Evolutionary conservation across 108 stramenopile species (phyloP).

Genomic region (Chaetoceros tenuissimus): DNA sequence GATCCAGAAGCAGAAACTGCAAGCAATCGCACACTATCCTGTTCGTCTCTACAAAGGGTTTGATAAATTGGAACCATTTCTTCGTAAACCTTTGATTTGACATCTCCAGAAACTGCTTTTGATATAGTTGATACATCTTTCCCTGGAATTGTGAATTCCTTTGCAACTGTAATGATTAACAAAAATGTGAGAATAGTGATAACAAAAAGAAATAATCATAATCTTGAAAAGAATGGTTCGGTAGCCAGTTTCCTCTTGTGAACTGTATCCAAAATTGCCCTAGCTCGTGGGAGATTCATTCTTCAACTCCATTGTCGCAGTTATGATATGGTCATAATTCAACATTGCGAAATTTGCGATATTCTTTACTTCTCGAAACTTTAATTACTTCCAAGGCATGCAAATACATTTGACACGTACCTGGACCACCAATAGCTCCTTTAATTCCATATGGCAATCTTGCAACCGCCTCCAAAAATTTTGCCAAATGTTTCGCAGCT

Average conservation of each 20-base stretch:
- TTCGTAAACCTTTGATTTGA: neutral
- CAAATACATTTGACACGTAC: too few relatives aligned
- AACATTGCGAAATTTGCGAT: too few relatives aligned
- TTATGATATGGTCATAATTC: too few relatives aligned
- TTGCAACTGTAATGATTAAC: too few relatives aligned
- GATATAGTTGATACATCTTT: neutral
- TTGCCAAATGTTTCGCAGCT: conserved; percentile 74
- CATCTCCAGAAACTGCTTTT: neutral
- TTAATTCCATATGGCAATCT: conserved; percentile 18
- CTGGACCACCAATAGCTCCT: neutral
- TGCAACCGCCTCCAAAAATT: conserved; percentile 36
- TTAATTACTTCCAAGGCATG: conserved; percentile 21
- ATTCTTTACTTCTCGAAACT: too few relatives aligned
- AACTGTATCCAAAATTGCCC: too few relatives aligned
- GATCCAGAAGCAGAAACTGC: conserved; percentile 67
- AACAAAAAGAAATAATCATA: too few relatives aligned
- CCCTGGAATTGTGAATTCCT: neutral
- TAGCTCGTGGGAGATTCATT: too few relatives aligned
- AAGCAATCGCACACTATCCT: conserved; percentile 92
- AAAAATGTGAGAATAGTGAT: too few relatives aligned
- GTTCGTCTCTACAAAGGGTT: conserved; percentile 86
- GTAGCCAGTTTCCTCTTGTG: too few relatives aligned
- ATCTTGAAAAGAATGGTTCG: too few relatives aligned
- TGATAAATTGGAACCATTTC: conserved; percentile 64
- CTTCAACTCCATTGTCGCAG: too few relatives aligned